Percentiles rank a stretch among this genome's conserved stretches.
Evolutionary conservation across 169 alveolate species (phyloP).

Genomic region (Plasmodium inui): DNA sequence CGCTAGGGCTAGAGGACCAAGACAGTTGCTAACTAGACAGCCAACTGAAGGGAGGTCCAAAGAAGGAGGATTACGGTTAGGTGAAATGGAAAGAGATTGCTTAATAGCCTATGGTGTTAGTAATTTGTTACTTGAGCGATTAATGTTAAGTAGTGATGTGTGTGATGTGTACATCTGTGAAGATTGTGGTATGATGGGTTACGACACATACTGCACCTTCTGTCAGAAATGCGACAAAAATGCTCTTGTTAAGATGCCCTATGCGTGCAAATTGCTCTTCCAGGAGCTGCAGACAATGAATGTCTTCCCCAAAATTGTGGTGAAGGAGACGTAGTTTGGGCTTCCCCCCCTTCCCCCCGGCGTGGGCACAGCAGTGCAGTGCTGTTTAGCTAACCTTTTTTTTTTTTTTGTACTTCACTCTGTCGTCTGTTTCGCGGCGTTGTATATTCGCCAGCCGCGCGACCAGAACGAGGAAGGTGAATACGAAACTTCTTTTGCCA

Average conservation of each 20-base stretch:
- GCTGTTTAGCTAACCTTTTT: neutral
- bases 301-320: slow-evolving; percentile 87
- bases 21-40: slow-evolving; percentile 97
- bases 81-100: slow-evolving; percentile 99
- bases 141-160: slow-evolving; percentile 97
- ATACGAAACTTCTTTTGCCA: neutral
- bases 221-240: slow-evolving; percentile 89
- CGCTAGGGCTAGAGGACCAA: slow-evolving; percentile 99
- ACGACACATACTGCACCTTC: slow-evolving; percentile 94
- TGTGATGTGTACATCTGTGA: slow-evolving; percentile 97
- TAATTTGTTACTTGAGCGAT: slow-evolving; percentile 96
- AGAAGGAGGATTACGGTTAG: slow-evolving; percentile 99
- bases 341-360: neutral
- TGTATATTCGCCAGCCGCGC: neutral
- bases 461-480: neutral
- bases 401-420: neutral
- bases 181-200: slow-evolving; percentile 95
- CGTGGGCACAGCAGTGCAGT: neutral
- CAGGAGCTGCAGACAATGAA: slow-evolving; percentile 94
- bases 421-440: neutral
- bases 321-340: slow-evolving; percentile 45
- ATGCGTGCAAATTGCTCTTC: slow-evolving; percentile 94
- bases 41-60: slow-evolving; percentile 99
- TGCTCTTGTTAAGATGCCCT: slow-evolving; percentile 92
- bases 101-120: slow-evolving; percentile 99